A percentile compares a stretch with the other conserved stretches of the same genome.
Evolutionary conservation across 805 yeast genomes (phyloP).

Genomic region (Wickerhamiella shivajii): DNA sequence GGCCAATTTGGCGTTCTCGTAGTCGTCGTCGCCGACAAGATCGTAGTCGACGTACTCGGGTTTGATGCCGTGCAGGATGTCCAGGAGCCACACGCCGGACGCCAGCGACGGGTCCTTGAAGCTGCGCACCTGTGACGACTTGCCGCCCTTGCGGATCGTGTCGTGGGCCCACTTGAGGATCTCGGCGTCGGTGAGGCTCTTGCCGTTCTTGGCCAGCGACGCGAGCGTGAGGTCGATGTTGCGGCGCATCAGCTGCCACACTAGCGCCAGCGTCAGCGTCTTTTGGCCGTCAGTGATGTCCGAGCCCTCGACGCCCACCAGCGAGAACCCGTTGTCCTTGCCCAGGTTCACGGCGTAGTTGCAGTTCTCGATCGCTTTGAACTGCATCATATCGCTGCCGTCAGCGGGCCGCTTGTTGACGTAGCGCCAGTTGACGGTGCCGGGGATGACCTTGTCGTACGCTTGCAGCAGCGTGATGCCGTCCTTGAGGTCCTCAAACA

Average conservation of each 20-base stretch:
- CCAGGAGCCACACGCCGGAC: conserved; percentile 69
- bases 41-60: conserved; percentile 97
- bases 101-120: conserved; percentile 71
- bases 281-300: conserved; percentile 91
- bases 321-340: conserved; percentile 77
- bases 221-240: conserved; percentile 78
- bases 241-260: conserved; percentile 98
- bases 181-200: conserved; percentile 67
- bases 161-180: conserved; percentile 89
- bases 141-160: conserved; percentile 76
- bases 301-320: conserved; percentile 96
- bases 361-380: conserved; percentile 94
- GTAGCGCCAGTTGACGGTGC: conserved; percentile 62
- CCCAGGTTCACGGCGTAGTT: conserved; percentile 97
- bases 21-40: conserved; percentile 74
- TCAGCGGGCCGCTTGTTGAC: conserved; percentile 72
- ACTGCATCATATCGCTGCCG: conserved; percentile 67
- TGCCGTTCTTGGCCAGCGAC: conserved; percentile 54
- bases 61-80: conserved; percentile 80
- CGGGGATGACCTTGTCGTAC: conserved; percentile 89
- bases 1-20: conserved; percentile 92
- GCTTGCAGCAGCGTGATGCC: conserved; percentile 84
- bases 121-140: conserved; percentile 54
- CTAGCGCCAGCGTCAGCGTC: conserved; percentile 77
- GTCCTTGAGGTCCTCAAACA: conserved; percentile 90